These are phyloP conservation scores for Pestalotiopsis sp. DNA, from an alignment of 2,329 filamentous ascomycete genomes.

Conservation along the genomic window DNA sequence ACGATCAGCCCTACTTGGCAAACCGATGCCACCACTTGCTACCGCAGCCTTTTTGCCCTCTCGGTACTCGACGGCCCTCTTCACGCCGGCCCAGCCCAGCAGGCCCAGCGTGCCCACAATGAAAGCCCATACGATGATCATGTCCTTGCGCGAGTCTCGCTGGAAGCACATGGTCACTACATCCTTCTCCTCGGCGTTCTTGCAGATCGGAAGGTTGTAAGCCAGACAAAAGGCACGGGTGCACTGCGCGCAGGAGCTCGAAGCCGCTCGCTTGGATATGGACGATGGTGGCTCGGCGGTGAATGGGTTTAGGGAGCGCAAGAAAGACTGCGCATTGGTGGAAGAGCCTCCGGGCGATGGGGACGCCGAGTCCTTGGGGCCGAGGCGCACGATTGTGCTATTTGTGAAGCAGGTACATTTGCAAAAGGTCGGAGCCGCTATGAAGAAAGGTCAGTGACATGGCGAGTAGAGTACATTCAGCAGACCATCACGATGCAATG, in stretches of 20 bases:
- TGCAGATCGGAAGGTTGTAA: slow-evolving; percentile 63
- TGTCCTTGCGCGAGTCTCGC: slow-evolving; percentile 67
- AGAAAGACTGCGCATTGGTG: slow-evolving; percentile 23
- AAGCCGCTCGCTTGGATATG: slow-evolving; percentile 34
- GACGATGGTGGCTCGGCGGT: slow-evolving; percentile 8
- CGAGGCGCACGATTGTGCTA: slow-evolving; percentile 66
- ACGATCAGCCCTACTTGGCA: slow-evolving; percentile 10
- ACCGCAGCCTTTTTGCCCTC: slow-evolving; percentile 25
- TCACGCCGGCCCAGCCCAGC: slow-evolving; percentile 60
- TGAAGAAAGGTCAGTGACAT: slow-evolving; percentile 21
- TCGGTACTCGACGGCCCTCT: slow-evolving; percentile 47
- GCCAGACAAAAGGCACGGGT: slow-evolving; percentile 66
- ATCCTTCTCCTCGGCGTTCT: slow-evolving; percentile 61
- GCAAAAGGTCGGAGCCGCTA: slow-evolving; percentile 66
- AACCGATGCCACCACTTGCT: slow-evolving; percentile 12
- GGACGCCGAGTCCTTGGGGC: slow-evolving; percentile 40
- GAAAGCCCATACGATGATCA: slow-evolving; percentile 67
- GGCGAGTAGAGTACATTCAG: background rate
- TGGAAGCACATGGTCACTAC: slow-evolving; percentile 67
- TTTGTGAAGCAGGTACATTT: slow-evolving; percentile 73
- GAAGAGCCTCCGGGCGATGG: slow-evolving; percentile 17
- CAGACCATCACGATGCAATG: background rate
- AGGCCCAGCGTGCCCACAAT: slow-evolving; percentile 60
- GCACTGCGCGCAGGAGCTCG: slow-evolving; percentile 59
- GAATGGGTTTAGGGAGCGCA: slow-evolving; percentile 22